Evolutionary conservation across 129 eudicot genomes (phyloP), one percentile per base, ranked within the genome.

Genomic region (Flaveria trinervia): DNA sequence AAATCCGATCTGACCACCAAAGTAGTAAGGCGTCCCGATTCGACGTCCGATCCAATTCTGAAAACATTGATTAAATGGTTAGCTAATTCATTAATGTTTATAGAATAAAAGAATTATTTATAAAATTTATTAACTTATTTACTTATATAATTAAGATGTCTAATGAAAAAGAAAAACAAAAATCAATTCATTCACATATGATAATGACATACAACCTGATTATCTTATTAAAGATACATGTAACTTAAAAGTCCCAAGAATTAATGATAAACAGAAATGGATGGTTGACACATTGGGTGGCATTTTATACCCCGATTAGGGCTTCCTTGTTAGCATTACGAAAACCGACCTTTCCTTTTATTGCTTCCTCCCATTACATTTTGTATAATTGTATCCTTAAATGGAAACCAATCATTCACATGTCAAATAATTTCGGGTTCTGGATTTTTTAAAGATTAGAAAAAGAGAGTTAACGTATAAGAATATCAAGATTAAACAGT

Each of bases 331-430:
- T 36, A 16, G 71, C 56, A 3, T 57, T 51, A 60, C 41, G 20
- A 72, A 79, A 79, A 71, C 78, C 72, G 36, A 50, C 73, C 65
- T 71, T 79, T 72, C 83, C 20, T 15, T 70, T 22, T 30, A 62
- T 71, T 20, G 78, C 56, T 71, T 79, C 83, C 83, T 71, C 72
- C 45, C 73, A 71, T 79, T 79, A 22, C 65, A 16, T 65, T 67
- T 18, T 62, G 28, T 30, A 30, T 30, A 30, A 30, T 30, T 30
- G 36, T 16, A 20, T 62, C 54, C 30, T 59, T 49, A 14, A 23
- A 25, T 30, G 44, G 36, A 46, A 46, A 23, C 48, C 64, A 61
- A 22, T 71, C 57, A 41, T 39, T 9, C 81, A 61, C 36, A 61
- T 6, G n/a, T 30, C 39, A 5, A 45, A 78, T 15, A 43, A 25